Conservation (phyloP, 2,329 filamentous ascomycete genomes). For the Capronia coronata region DNA sequence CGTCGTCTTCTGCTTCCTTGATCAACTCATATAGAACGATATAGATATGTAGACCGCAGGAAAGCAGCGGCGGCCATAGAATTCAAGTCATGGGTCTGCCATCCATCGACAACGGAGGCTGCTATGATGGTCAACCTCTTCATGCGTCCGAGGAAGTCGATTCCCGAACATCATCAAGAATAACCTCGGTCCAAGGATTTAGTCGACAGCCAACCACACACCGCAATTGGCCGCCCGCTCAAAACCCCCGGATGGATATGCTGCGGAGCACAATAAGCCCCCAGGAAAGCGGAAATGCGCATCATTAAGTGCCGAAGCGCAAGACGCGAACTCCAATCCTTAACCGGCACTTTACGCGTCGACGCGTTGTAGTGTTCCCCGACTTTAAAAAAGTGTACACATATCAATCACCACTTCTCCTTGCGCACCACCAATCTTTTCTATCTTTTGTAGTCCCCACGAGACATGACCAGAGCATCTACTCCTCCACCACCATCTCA, state of each 20-base stretch:
- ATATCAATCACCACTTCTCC: too few species aligned
- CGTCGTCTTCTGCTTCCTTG: not conserved
- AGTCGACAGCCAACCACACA: too few species aligned
- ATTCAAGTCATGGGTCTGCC: too few species aligned
- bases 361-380: not conserved
- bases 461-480: constrained; percentile 40
- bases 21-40: not conserved
- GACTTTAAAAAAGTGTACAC: too few species aligned
- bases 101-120: too few species aligned
- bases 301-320: not conserved
- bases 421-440: too few species aligned
- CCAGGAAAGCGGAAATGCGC: not conserved
- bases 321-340: not conserved
- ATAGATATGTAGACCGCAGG: not conserved
- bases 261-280: not conserved
- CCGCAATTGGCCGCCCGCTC: not conserved
- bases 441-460: not conserved
- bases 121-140: too few species aligned
- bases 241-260: too few species aligned
- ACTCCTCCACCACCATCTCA: constrained; percentile 38
- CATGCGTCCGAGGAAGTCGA: not conserved
- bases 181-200: too few species aligned
- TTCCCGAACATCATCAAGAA: not conserved
- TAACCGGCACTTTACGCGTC: constrained; percentile 3
- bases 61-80: too few species aligned